Base-by-base conservation (phyloP, 495 filamentous ascomycete genomes). In the Penicillium ucsense region DNA sequence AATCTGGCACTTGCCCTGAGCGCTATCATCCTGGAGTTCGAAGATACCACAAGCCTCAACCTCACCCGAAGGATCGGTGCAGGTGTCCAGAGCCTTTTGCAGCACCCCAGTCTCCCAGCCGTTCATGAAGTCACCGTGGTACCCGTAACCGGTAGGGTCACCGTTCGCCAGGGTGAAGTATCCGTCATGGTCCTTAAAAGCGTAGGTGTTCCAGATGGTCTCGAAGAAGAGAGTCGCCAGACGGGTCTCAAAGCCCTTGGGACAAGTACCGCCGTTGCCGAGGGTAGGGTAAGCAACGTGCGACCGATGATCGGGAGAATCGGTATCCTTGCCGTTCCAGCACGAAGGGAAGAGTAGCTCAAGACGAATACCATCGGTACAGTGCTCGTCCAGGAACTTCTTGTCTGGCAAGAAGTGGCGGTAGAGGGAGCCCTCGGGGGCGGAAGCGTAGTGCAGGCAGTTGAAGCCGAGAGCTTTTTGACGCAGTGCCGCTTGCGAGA, bases 261-360 rank as follows among this genome's bases (percentile, higher is more conserved):
- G 91, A 64, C 91, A 97, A 6, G 69, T 67, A 20, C 91, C 91
- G 48, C 75, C 77, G 59, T 84, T 84, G 53, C 94, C 84, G 5
- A 82, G 65, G 45, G 74, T 68, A 0, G 89, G 87, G 60, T 89
- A 95, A 2, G 82, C 82, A 56, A 95, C 74, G 58, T 94, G 88
- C 41, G 70, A 73, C 57, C 75, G 78, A 72, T 89, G 84, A 60
- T 86, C 72, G 0, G 49, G 29, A 3, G 78, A 72, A 47, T 82
- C 80, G 20, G 70, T 49, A 47, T 86, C 76, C 45, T 80, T 74
- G 31, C 88, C 86, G 59, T 94, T 85, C 86, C 88, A 94, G 77
- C 89, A 95, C 0, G 85, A 88, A 7, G 89, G 89, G 70, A 95
- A 95, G 78, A 88, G 83, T 44, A 95, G 62, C 60, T 95, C 88